phyloP scores from a whole-genome alignment of 768 basidiomycete genomes.

The Lactifluus echinatus region DNA sequence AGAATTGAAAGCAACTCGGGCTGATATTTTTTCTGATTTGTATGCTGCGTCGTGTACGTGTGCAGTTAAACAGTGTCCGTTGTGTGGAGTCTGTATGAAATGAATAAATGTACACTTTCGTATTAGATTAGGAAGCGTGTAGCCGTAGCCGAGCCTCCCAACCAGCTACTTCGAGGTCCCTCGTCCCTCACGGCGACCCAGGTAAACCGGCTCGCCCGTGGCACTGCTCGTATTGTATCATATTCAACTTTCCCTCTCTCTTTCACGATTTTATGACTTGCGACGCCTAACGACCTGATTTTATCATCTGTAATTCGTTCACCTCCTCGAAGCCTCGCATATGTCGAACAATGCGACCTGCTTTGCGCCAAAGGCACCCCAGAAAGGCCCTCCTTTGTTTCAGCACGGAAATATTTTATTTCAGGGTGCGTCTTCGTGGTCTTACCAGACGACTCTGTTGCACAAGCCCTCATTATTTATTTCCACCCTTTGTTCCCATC shows the following conservation, averaged over 20 bases:
- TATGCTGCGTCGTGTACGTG: neutral
- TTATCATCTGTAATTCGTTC: no score
- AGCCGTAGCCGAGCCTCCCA: no score
- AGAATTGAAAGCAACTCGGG: no score
- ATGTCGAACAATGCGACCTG: slow-evolving; percentile 26
- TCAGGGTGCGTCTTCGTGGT: slow-evolving; percentile 39
- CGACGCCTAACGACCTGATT: neutral
- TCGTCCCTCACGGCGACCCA: neutral
- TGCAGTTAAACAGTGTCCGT: no score
- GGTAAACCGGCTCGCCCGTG: neutral
- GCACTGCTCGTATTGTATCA: neutral
- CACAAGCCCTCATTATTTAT: neutral
- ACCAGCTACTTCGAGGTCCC: neutral
- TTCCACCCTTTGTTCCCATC: neutral
- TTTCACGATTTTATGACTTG: neutral
- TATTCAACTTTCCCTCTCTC: neutral
- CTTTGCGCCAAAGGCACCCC: slow-evolving; percentile 35
- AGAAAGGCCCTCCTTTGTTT: slow-evolving; percentile 46
- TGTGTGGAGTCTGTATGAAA: no score
- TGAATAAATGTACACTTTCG: neutral
- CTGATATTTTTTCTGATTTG: neutral
- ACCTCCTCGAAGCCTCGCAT: no score
- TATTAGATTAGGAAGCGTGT: no score
- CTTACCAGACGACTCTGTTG: neutral
- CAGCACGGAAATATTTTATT: slow-evolving; percentile 54